These are phyloP conservation scores for Malassezia nana DNA, from an alignment of 1,284 basidiomycete species.

Conservation along the genomic window DNA sequence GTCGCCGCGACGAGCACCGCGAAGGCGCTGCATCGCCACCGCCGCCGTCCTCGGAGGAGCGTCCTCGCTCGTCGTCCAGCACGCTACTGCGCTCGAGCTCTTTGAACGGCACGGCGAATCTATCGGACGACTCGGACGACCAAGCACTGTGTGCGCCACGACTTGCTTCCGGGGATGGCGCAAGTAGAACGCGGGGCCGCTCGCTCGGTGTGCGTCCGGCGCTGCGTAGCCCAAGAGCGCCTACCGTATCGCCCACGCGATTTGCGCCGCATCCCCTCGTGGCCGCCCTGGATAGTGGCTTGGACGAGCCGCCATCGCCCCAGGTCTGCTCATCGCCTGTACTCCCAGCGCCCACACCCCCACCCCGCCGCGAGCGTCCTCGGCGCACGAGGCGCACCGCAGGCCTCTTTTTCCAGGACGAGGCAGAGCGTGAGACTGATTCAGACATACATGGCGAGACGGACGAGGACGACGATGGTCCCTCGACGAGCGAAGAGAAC, in stretches of 20 bases:
- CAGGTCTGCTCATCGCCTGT: slow-evolving; percentile 4
- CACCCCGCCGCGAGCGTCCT: background rate
- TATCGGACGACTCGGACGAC: slow-evolving; percentile 23
- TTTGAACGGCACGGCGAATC: background rate
- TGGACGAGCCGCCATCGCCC: background rate
- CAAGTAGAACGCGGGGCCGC: background rate
- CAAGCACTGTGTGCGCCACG: slow-evolving; percentile 12
- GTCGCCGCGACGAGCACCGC: slow-evolving; percentile 11
- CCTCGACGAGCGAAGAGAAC: slow-evolving; percentile 54
- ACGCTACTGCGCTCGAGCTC: background rate
- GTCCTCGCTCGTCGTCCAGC: background rate
- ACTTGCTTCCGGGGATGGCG: background rate
- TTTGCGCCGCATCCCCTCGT: slow-evolving; percentile 14
- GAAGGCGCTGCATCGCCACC: background rate
- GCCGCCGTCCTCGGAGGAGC: background rate
- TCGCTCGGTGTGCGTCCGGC: background rate
- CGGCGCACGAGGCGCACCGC: slow-evolving; percentile 23
- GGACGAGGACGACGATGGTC: slow-evolving; percentile 53
- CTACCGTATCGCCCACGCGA: background rate
- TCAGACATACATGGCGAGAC: slow-evolving; percentile 55
- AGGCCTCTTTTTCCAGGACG: slow-evolving; percentile 54
- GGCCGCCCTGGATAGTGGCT: background rate
- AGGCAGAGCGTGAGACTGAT: slow-evolving; percentile 67
- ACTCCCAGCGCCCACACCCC: background rate
- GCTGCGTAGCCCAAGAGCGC: background rate